phyloP scores from a whole-genome alignment of 2,329 filamentous ascomycete species.

The Aspergillus alliaceus region DNA sequence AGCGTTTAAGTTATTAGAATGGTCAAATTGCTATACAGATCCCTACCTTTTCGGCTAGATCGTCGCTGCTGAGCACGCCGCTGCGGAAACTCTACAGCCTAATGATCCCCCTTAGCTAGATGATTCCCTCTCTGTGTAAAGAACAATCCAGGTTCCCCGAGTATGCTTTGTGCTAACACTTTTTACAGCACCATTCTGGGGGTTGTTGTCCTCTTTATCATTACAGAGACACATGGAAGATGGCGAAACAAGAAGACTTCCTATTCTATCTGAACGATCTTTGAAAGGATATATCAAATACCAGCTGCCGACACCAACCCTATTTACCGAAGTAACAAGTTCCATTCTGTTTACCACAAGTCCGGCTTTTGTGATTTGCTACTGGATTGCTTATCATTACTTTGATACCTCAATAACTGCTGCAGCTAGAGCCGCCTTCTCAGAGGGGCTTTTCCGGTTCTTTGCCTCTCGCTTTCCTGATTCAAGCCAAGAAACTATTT shows the following conservation, averaged over 20 bases:
- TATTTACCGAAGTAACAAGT: background rate
- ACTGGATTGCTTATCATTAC: background rate
- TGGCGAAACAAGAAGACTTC: background rate
- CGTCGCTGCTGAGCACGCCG: too few relatives aligned
- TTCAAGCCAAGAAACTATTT: background rate
- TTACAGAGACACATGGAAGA: background rate
- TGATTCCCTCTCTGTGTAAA: too few relatives aligned
- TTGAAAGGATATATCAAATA: background rate
- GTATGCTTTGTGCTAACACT: background rate
- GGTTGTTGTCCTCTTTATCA: background rate
- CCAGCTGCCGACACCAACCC: background rate
- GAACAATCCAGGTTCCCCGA: background rate
- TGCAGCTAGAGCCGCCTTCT: background rate
- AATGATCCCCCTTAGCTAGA: too few relatives aligned
- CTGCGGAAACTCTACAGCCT: too few relatives aligned
- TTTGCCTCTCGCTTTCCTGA: background rate
- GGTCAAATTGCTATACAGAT: too few relatives aligned
- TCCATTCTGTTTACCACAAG: background rate
- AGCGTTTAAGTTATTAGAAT: too few relatives aligned
- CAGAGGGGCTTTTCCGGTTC: background rate
- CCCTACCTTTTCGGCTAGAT: too few relatives aligned
- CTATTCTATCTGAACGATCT: background rate
- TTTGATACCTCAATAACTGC: background rate
- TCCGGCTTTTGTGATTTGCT: background rate
- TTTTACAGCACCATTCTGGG: background rate